Conservation (phyloP, 495 filamentous ascomycete species). For the Penicillium alfredii region DNA sequence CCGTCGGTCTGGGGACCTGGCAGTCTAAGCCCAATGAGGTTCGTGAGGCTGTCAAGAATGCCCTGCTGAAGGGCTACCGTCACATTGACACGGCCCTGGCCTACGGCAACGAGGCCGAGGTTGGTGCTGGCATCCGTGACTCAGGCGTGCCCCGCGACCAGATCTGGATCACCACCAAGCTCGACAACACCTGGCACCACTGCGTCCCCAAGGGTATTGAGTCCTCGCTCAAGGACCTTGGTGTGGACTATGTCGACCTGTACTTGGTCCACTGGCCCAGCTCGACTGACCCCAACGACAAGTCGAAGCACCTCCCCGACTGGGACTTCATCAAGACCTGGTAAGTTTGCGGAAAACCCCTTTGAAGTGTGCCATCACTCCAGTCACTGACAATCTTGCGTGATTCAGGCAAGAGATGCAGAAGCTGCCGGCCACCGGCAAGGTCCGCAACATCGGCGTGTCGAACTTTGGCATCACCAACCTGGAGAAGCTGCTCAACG, state of each 20-base stretch:
- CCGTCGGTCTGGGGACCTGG: slow-evolving; percentile 80
- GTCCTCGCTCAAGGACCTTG: slow-evolving; percentile 61
- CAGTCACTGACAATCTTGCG: too few species aligned
- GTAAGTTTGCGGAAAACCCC: too few species aligned
- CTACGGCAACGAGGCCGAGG: slow-evolving; percentile 80
- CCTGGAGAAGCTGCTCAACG: slow-evolving; percentile 50
- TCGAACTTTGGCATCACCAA: slow-evolving; percentile 59
- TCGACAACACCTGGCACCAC: slow-evolving; percentile 78
- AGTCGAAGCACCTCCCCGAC: slow-evolving; percentile 53
- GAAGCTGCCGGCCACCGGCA: slow-evolving; percentile 71
- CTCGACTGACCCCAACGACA: slow-evolving; percentile 52
- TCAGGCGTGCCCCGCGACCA: slow-evolving; percentile 74
- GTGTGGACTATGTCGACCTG: slow-evolving; percentile 72
- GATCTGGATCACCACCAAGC: slow-evolving; percentile 86
- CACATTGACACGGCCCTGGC: slow-evolving; percentile 72
- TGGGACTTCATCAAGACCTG: slow-evolving; percentile 83
- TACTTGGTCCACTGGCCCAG: slow-evolving; percentile 85
- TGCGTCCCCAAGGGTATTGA: slow-evolving; percentile 63
- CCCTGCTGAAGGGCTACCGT: slow-evolving; percentile 65
- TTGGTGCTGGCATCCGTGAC: slow-evolving; percentile 72
- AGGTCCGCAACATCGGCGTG: slow-evolving; percentile 68
- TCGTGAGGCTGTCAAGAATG: slow-evolving; percentile 67
- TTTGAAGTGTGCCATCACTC: too few species aligned
- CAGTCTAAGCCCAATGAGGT: slow-evolving; percentile 61
- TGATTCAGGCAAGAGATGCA: slow-evolving; percentile 72